Evolutionary conservation across 108 stramenopile genomes (phyloP).

Genomic region (Skeletonema costatum): DNA sequence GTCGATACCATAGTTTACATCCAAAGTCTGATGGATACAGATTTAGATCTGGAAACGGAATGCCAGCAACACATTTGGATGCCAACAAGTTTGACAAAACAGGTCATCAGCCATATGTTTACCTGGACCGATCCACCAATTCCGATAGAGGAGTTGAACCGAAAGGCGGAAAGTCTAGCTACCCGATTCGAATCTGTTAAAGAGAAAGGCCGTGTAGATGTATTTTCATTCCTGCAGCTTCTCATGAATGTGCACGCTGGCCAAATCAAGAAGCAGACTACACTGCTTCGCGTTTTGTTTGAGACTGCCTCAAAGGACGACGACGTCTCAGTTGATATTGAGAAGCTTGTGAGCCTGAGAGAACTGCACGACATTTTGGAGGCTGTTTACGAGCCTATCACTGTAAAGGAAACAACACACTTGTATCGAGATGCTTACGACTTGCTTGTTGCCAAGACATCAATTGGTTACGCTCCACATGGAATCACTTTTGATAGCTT

Average conservation of each 20-base stretch:
- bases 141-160: background rate
- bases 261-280: background rate
- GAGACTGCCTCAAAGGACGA: background rate
- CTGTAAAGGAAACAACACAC: background rate
- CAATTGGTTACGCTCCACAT: background rate
- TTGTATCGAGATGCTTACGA: background rate
- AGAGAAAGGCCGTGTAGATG: background rate
- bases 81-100: no score
- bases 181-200: no score
- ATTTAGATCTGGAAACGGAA: no score
- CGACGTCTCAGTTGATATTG: background rate
- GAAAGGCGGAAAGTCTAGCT: no score
- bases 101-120: no score
- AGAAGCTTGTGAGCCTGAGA: background rate
- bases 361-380: background rate
- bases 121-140: no score
- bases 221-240: background rate
- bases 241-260: background rate
- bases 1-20: no score
- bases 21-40: no score
- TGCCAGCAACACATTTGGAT: no score
- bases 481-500: background rate
- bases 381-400: background rate
- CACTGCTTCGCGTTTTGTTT: background rate
- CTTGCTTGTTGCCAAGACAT: background rate